Conservation (phyloP, 2,329 filamentous ascomycete species). For the Trichophyton benhamiae region DNA sequence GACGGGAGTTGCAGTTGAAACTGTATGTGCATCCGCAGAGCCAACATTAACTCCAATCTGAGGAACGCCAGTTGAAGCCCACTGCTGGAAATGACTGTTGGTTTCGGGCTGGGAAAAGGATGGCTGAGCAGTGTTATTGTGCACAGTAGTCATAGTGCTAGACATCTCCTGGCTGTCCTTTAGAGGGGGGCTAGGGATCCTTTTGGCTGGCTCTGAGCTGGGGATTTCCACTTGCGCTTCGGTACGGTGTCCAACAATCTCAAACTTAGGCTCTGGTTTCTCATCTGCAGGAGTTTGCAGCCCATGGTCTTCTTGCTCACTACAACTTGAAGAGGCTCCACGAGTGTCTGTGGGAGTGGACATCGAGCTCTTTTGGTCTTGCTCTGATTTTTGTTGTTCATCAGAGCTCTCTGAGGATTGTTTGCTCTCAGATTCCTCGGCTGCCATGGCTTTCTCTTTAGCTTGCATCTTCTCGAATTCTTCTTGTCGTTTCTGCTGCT, state of each 20-base stretch:
- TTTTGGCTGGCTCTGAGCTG: neutral
- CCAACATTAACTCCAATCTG: neutral
- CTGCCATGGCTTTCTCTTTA: conserved; percentile 9
- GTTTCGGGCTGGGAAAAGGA: neutral
- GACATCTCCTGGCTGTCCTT: neutral
- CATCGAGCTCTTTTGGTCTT: neutral
- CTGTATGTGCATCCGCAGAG: neutral
- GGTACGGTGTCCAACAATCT: neutral
- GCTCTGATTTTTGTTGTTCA: neutral
- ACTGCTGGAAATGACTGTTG: neutral
- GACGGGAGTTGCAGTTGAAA: neutral
- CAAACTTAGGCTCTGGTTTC: neutral
- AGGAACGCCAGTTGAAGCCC: neutral
- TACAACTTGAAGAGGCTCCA: neutral
- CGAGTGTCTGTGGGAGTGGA: neutral
- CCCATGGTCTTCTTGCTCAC: neutral
- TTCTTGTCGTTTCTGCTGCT: conserved; percentile 39
- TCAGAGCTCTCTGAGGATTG: neutral
- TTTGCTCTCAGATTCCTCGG: conserved; percentile 7
- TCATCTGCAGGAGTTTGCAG: neutral
- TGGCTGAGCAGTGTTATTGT: neutral
- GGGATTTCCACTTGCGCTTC: neutral
- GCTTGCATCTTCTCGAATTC: conserved; percentile 37
- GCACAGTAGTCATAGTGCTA: neutral
- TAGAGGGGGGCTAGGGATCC: neutral